Evolutionary conservation across 768 basidiomycete genomes (phyloP).

Genomic region (Auricularia cornea): DNA sequence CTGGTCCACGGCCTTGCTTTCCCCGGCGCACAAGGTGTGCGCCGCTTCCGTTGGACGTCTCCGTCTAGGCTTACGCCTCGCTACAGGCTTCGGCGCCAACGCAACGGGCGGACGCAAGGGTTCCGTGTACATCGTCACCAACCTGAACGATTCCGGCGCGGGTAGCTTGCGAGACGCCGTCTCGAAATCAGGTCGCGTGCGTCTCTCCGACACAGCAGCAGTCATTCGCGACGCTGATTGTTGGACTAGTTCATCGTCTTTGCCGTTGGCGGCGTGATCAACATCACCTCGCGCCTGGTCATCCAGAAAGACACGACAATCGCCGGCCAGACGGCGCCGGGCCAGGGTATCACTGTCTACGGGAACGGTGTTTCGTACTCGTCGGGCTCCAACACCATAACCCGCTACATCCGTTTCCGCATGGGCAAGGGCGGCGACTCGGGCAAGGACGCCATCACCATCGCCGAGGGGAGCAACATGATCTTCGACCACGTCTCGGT

Average conservation of each 20-base stretch:
- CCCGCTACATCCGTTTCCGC: constrained; percentile 21
- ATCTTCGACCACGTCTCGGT: constrained; percentile 31
- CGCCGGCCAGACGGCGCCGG: constrained; percentile 30
- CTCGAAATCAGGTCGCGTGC: constrained; percentile 16
- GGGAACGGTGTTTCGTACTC: constrained; percentile 19
- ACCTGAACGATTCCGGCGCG: constrained; percentile 27
- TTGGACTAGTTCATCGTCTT: constrained; percentile 23
- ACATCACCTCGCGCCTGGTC: constrained; percentile 23
- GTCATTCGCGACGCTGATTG: background rate
- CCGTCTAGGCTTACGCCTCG: constrained; percentile 1
- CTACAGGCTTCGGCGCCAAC: constrained; percentile 30
- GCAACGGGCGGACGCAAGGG: constrained; percentile 27
- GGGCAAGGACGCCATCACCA: constrained; percentile 28
- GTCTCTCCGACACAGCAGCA: background rate
- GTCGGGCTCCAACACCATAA: constrained; percentile 19
- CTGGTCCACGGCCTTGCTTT: background rate
- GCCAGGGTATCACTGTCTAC: constrained; percentile 31
- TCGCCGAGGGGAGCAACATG: constrained; percentile 29
- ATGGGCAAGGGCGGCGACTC: constrained; percentile 28
- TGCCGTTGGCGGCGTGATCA: constrained; percentile 28
- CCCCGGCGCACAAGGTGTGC: background rate
- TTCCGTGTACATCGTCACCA: constrained; percentile 27
- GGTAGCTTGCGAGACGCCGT: constrained; percentile 31
- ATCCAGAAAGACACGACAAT: constrained; percentile 25
- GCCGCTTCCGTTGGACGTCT: background rate